phyloP scores from a whole-genome alignment of 768 basidiomycete species.

The Strobilomyces dryophilus region DNA sequence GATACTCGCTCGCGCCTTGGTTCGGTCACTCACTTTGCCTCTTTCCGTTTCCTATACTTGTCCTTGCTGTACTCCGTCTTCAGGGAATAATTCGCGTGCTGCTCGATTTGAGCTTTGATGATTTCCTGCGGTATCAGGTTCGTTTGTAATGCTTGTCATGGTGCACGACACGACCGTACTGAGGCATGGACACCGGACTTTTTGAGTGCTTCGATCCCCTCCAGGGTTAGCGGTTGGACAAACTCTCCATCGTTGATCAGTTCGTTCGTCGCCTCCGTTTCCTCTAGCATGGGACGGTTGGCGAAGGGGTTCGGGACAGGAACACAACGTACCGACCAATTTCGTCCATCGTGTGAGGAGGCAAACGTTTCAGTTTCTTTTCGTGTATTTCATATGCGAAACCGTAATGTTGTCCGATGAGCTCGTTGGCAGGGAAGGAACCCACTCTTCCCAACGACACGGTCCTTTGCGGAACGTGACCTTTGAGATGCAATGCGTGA shows the following conservation, averaged over 20 bases:
- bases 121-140: slow-evolving; percentile 65
- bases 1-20: not conserved
- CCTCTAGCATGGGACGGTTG: slow-evolving; percentile 52
- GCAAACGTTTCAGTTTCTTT: slow-evolving; percentile 61
- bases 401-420: slow-evolving; percentile 83
- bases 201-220: slow-evolving; percentile 83
- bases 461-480: slow-evolving; percentile 40
- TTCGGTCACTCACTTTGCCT: slow-evolving; percentile 72
- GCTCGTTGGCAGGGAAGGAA: slow-evolving; percentile 69
- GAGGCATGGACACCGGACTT: slow-evolving; percentile 76
- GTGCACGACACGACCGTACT: slow-evolving; percentile 37
- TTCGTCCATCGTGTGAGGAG: slow-evolving; percentile 67
- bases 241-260: slow-evolving; percentile 84
- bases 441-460: slow-evolving; percentile 84
- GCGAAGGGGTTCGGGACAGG: not conserved
- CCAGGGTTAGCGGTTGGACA: slow-evolving; percentile 77
- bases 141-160: slow-evolving; percentile 3
- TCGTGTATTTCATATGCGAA: slow-evolving; percentile 81
- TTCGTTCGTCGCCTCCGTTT: slow-evolving; percentile 96
- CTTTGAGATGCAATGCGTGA: not conserved
- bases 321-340: slow-evolving; percentile 50
- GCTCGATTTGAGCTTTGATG: slow-evolving; percentile 89
- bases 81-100: slow-evolving; percentile 85
- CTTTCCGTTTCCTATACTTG: slow-evolving; percentile 95
- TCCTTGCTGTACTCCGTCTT: slow-evolving; percentile 99